Percentiles rank a stretch among this genome's conserved stretches.
Evolutionary conservation across 2,329 filamentous ascomycete genomes (phyloP).

Genomic region (Laburnicola sp.): DNA sequence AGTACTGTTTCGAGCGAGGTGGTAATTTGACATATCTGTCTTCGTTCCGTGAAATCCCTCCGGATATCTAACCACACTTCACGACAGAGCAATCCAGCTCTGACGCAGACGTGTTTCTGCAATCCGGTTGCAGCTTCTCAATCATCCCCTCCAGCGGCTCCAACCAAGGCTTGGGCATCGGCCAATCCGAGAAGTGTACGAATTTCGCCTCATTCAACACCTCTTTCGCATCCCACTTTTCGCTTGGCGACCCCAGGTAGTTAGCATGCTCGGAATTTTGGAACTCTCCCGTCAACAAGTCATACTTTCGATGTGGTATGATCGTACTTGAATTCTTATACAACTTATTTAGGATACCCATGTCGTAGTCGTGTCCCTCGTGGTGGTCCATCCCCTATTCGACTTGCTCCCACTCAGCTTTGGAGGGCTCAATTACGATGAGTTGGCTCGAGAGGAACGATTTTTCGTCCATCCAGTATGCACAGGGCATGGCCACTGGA

Average conservation of each 20-base stretch:
- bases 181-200: slow-evolving; percentile 60
- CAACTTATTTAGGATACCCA: slow-evolving; percentile 65
- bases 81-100: not conserved
- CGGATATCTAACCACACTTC: slow-evolving; percentile 6
- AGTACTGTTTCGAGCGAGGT: too few relatives aligned
- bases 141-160: not conserved
- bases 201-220: slow-evolving; percentile 62
- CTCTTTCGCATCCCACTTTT: slow-evolving; percentile 59
- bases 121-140: slow-evolving; percentile 5
- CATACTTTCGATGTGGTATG: slow-evolving; percentile 59
- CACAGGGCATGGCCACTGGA: slow-evolving; percentile 65
- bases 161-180: slow-evolving; percentile 7
- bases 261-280: slow-evolving; percentile 51
- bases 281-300: slow-evolving; percentile 63
- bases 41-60: slow-evolving; percentile 1
- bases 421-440: slow-evolving; percentile 62
- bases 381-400: slow-evolving; percentile 19
- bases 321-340: slow-evolving; percentile 54
- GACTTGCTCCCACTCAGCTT: slow-evolving; percentile 49
- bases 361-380: slow-evolving; percentile 53
- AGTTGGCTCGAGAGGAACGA: slow-evolving; percentile 58
- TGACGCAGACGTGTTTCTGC: not conserved
- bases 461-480: slow-evolving; percentile 63
- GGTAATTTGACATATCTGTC: too few relatives aligned
- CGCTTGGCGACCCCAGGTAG: slow-evolving; percentile 50